Conservation (phyloP, 192 early-diverging fungal genomes). For the Entomortierella lignicola region DNA sequence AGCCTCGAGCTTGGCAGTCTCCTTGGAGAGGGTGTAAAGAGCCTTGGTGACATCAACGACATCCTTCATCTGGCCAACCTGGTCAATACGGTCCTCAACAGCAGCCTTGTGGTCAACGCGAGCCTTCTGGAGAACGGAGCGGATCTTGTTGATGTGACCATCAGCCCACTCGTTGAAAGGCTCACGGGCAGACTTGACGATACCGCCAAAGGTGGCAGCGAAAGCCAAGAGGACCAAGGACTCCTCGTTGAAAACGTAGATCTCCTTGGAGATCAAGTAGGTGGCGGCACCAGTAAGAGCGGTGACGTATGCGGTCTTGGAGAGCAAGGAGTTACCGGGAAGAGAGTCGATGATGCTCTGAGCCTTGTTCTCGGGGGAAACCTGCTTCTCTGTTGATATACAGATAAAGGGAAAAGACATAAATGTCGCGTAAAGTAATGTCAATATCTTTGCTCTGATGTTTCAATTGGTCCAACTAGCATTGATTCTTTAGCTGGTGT, state of each 20-base stretch:
- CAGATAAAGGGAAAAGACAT: neutral
- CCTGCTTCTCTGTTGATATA: conserved; percentile 49
- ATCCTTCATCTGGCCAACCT: conserved; percentile 93
- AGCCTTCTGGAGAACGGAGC: conserved; percentile 82
- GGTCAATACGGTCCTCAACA: conserved; percentile 89
- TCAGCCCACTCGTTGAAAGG: conserved; percentile 84
- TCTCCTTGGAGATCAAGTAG: conserved; percentile 95
- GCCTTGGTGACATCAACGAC: conserved; percentile 93
- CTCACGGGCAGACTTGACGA: conserved; percentile 85
- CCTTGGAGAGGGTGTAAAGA: conserved; percentile 94
- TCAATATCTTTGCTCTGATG: neutral
- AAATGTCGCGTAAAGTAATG: neutral
- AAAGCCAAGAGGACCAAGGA: conserved; percentile 85
- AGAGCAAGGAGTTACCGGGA: conserved; percentile 87
- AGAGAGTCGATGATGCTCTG: conserved; percentile 92
- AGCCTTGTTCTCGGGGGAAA: conserved; percentile 86
- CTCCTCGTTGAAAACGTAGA: conserved; percentile 97
- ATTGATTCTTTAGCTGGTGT: no score
- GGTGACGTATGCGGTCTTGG: conserved; percentile 92
- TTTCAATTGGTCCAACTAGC: no score
- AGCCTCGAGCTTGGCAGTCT: conserved; percentile 94
- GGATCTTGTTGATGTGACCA: conserved; percentile 79
- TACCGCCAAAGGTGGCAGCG: conserved; percentile 80
- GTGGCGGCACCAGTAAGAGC: conserved; percentile 85
- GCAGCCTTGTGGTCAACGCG: conserved; percentile 93